phyloP scores from a whole-genome alignment of 176 grass and related monocot species.

The Raddia distichophylla region DNA sequence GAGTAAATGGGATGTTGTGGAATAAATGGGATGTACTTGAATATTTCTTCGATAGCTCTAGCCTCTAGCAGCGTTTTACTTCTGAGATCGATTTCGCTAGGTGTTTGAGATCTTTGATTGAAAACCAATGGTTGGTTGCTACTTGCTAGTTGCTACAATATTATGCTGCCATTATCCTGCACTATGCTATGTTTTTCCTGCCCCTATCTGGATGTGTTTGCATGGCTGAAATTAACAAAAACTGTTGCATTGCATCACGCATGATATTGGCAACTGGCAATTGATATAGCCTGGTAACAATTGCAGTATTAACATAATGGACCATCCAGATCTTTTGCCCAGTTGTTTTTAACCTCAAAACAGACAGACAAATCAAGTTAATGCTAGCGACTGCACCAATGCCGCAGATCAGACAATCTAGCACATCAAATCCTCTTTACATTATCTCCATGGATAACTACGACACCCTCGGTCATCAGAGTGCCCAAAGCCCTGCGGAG shows the following conservation, averaged over 20 bases:
- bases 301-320: not conserved
- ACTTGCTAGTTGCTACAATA: slow-evolving; percentile 41
- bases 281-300: not conserved
- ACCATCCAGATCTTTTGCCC: not conserved
- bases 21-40: too few relatives aligned
- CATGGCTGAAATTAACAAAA: not conserved
- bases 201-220: not conserved
- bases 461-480: slow-evolving; percentile 65
- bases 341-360: not conserved
- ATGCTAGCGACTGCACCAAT: too few relatives aligned
- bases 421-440: slow-evolving; percentile 77
- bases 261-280: not conserved
- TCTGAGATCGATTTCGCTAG: slow-evolving; percentile 37
- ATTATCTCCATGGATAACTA: slow-evolving; percentile 76
- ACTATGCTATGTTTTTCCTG: slow-evolving; percentile 22
- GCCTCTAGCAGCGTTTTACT: slow-evolving; percentile 32
- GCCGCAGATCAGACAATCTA: not conserved
- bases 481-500: slow-evolving; percentile 72
- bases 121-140: slow-evolving; percentile 47
- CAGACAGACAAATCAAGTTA: not conserved
- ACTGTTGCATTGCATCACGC: not conserved
- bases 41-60: slow-evolving; percentile 48
- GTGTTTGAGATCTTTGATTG: slow-evolving; percentile 34
- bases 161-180: slow-evolving; percentile 23
- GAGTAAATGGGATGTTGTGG: too few relatives aligned